These are phyloP conservation scores for Orbilia blumenaviensis DNA, from an alignment of 2,329 filamentous ascomycete species.

Conservation along the genomic window DNA sequence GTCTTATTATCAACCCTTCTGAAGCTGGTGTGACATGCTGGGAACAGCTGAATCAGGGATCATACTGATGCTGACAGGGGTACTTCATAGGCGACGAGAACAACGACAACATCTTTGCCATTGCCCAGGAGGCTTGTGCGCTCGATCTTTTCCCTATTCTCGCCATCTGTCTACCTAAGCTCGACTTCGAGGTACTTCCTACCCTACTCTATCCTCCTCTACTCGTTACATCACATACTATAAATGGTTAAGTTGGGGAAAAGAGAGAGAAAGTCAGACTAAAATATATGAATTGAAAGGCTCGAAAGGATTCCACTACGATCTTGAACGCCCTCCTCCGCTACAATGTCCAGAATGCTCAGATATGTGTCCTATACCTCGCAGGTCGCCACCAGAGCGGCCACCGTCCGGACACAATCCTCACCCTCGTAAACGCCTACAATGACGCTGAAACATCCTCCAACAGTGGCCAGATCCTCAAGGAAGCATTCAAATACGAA, in stretches of 20 bases:
- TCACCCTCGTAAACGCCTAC: constrained; percentile 57
- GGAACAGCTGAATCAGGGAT: constrained; percentile 24
- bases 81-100: background rate
- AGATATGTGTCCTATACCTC: constrained; percentile 66
- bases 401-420: constrained; percentile 57
- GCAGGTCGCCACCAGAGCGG: constrained; percentile 58
- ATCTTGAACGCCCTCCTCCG: constrained; percentile 69
- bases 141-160: constrained; percentile 89
- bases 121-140: constrained; percentile 83
- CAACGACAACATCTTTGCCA: constrained; percentile 81
- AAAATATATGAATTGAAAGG: constrained; percentile 73
- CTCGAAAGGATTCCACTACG: constrained; percentile 57
- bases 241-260: too few species aligned
- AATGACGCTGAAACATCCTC: constrained; percentile 57
- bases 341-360: constrained; percentile 85
- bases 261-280: too few species aligned
- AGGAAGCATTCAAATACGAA: constrained; percentile 77
- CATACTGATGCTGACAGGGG: background rate
- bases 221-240: constrained; percentile 76
- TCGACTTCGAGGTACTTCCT: constrained; percentile 79
- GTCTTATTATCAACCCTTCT: too few species aligned
- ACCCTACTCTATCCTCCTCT: background rate
- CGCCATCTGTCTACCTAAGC: constrained; percentile 79
- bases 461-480: constrained; percentile 58
- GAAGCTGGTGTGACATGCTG: background rate